Evolutionary conservation across 202 grass and related monocot genomes (phyloP).

Genomic region (Setaria viridis): DNA sequence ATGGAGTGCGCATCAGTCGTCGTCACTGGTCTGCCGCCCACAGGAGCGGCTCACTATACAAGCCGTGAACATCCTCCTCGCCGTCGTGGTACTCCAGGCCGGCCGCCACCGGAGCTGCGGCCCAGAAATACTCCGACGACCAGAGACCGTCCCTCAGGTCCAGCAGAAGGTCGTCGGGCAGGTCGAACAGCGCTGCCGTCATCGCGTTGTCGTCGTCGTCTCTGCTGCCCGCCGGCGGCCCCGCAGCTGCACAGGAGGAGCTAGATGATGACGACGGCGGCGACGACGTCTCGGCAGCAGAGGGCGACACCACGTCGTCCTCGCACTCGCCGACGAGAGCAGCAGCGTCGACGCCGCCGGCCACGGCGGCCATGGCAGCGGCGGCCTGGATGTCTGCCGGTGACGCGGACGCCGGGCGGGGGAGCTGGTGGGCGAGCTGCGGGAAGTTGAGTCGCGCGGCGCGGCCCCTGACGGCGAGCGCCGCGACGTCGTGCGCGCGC

Average conservation of each 20-base stretch:
- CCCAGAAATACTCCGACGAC: too few relatives aligned
- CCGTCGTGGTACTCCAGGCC: too few relatives aligned
- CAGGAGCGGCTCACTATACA: too few relatives aligned
- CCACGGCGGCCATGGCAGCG: conserved; percentile 32
- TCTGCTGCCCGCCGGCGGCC: not conserved
- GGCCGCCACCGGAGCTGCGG: too few relatives aligned
- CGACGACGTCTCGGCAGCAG: not conserved
- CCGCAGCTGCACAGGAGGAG: not conserved
- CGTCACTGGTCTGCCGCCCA: too few relatives aligned
- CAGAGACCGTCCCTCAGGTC: conserved; percentile 60
- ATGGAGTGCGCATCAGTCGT: too few relatives aligned
- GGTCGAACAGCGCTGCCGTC: conserved; percentile 31
- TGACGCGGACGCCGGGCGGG: conserved; percentile 41
- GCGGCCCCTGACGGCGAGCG: conserved; percentile 67
- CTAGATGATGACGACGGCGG: not conserved
- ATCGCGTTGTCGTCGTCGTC: conserved; percentile 36
- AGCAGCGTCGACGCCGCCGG: not conserved
- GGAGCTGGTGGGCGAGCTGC: conserved; percentile 42
- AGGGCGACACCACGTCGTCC: not conserved
- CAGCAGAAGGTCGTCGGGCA: conserved; percentile 55
- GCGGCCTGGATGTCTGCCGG: conserved; percentile 69
- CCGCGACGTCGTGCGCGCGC: conserved; percentile 70
- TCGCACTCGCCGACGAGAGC: not conserved
- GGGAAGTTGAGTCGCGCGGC: conserved; percentile 77
- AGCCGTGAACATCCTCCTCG: too few relatives aligned